Conservation (phyloP, 768 basidiomycete genomes). For the Tricholoma hemisulphureum region DNA sequence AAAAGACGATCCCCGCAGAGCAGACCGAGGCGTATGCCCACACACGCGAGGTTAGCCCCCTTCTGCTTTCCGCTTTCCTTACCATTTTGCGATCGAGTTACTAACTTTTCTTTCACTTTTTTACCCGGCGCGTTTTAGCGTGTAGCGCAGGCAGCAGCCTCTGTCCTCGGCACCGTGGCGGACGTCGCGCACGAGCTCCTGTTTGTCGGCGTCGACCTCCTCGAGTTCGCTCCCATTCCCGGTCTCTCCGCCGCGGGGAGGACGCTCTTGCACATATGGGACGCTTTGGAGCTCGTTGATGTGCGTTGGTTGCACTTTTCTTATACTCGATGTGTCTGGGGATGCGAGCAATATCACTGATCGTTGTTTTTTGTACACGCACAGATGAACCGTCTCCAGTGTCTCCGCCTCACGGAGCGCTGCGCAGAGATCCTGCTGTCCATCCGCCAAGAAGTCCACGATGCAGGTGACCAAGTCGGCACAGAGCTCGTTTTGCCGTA, state of each 20-base stretch:
- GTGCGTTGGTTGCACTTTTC: conserved; percentile 45
- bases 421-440: conserved; percentile 68
- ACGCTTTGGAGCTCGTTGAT: conserved; percentile 56
- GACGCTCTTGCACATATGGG: conserved; percentile 63
- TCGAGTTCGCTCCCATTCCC: conserved; percentile 52
- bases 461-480: conserved; percentile 53
- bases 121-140: no score
- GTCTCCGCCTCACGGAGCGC: conserved; percentile 68
- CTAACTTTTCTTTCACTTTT: no score
- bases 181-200: conserved; percentile 48
- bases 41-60: conserved; percentile 30
- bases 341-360: no score
- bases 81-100: no score
- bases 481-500: conserved; percentile 53
- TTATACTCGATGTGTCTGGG: no score
- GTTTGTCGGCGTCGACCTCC: conserved; percentile 38
- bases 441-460: conserved; percentile 57
- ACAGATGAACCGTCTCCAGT: conserved; percentile 67
- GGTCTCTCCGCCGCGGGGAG: conserved; percentile 53
- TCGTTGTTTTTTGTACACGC: neutral
- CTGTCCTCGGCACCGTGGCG: conserved; percentile 40
- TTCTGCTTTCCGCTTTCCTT: no score
- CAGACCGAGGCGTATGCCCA: conserved; percentile 38
- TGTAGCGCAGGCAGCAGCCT: conserved; percentile 36
- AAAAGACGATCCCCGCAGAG: conserved; percentile 36